Evolutionary conservation across 2,329 filamentous ascomycete species (phyloP).

Genomic region (Ceratocystis cacaofunesta): DNA sequence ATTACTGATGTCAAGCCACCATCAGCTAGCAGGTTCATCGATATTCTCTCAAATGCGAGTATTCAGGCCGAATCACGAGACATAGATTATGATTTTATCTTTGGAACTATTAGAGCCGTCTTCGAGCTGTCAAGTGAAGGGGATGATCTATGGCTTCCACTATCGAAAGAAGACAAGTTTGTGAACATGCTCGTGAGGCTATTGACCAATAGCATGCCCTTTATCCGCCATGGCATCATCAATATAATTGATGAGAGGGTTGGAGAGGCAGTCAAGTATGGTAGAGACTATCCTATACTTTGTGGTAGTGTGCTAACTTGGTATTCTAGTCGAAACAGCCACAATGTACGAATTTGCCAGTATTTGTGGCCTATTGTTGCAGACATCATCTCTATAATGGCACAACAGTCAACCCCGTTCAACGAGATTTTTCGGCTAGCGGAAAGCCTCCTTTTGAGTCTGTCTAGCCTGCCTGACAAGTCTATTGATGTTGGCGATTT

Average conservation of each 20-base stretch:
- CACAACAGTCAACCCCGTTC: slow-evolving; percentile 23
- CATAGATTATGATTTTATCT: background rate
- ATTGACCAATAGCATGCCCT: slow-evolving; percentile 20
- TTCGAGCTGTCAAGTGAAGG: slow-evolving; percentile 4
- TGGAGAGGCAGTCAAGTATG: background rate
- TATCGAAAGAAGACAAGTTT: background rate
- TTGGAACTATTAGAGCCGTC: background rate
- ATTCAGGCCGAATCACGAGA: background rate
- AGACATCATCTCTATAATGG: slow-evolving; percentile 25
- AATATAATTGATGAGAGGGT: slow-evolving; percentile 21
- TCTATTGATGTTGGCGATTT: background rate
- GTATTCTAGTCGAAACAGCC: slow-evolving; percentile 11
- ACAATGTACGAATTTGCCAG: slow-evolving; percentile 16
- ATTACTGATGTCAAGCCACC: background rate
- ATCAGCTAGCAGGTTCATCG: background rate
- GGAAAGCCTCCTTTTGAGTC: background rate
- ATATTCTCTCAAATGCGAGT: background rate
- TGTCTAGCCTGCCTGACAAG: background rate
- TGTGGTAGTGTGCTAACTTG: background rate
- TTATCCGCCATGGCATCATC: slow-evolving; percentile 25
- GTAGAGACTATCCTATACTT: background rate
- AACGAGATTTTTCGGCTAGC: slow-evolving; percentile 20
- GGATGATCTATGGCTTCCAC: background rate
- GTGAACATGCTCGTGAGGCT: slow-evolving; percentile 17
- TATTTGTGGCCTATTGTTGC: slow-evolving; percentile 25